Evolutionary conservation across 2,329 filamentous ascomycete species (phyloP).

Genomic region (Hypoxylon sp.): DNA sequence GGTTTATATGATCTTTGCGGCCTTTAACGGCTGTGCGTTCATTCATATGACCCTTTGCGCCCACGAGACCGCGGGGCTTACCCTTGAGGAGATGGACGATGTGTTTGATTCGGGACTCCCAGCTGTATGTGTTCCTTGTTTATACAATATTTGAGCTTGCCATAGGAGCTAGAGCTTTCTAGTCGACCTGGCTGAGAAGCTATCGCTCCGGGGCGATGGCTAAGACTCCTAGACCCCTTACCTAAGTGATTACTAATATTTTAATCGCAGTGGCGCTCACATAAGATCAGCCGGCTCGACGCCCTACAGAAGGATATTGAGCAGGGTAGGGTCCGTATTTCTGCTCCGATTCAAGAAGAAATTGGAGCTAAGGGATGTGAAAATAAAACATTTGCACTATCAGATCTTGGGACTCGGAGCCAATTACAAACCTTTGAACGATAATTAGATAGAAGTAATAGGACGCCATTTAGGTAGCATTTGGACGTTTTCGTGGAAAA

Average conservation of each 20-base stretch:
- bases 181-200: neutral
- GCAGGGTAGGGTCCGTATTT: slow-evolving; percentile 55
- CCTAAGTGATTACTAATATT: neutral
- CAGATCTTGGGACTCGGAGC: neutral
- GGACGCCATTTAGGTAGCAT: neutral
- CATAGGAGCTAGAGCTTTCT: neutral
- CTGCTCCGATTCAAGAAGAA: neutral
- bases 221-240: neutral
- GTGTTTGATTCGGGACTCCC: slow-evolving; percentile 75
- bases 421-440: neutral
- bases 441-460: neutral
- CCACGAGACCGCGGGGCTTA: slow-evolving; percentile 79
- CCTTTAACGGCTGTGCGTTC: slow-evolving; percentile 78
- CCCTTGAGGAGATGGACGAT: slow-evolving; percentile 82
- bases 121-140: slow-evolving; percentile 53
- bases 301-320: slow-evolving; percentile 65
- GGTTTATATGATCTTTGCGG: slow-evolving; percentile 82
- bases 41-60: slow-evolving; percentile 76
- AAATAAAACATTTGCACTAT: slow-evolving; percentile 1
- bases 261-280: slow-evolving; percentile 64
- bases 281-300: slow-evolving; percentile 62
- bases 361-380: neutral
- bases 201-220: neutral
- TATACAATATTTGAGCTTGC: neutral
- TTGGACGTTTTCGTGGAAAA: neutral